A percentile compares a stretch with the other conserved stretches of the same genome.
These are phyloP conservation scores for Aquanectria penicillioides DNA, from an alignment of 2,329 filamentous ascomycete genomes.

Conservation along the genomic window DNA sequence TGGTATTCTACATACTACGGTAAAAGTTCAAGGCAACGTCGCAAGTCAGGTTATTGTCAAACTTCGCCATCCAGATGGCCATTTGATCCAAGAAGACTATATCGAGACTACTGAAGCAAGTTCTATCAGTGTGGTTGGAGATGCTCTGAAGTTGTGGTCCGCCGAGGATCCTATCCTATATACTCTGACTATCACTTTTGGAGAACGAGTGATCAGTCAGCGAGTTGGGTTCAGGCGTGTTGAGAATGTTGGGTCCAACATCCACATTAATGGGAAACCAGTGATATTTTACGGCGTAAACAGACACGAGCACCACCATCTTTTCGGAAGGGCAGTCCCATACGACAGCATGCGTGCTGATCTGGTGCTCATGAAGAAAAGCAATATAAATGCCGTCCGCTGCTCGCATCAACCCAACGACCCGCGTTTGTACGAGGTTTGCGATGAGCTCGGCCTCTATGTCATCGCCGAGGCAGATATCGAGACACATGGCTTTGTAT, in stretches of 20 bases:
- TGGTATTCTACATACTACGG: too few species aligned
- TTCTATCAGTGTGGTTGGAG: too few species aligned
- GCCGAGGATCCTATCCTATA: too few species aligned
- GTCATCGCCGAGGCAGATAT: slow-evolving; percentile 67
- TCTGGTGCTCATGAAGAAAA: slow-evolving; percentile 71
- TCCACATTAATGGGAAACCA: slow-evolving; percentile 69
- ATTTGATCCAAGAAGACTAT: too few species aligned
- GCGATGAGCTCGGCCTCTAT: slow-evolving; percentile 71
- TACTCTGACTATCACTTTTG: too few species aligned
- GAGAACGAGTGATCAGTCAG: too few species aligned
- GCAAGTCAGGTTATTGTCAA: too few species aligned
- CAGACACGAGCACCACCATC: slow-evolving; percentile 24
- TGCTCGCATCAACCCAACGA: slow-evolving; percentile 74
- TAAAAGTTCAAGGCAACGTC: too few species aligned
- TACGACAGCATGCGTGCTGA: slow-evolving; percentile 57
- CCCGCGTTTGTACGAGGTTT: slow-evolving; percentile 66
- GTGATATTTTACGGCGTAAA: slow-evolving; percentile 69
- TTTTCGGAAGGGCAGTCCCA: slow-evolving; percentile 67
- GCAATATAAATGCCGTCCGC: slow-evolving; percentile 76
- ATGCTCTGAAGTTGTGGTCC: too few species aligned
- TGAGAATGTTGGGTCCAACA: slow-evolving; percentile 67
- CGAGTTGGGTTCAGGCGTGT: slow-evolving; percentile 70
- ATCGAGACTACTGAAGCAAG: too few species aligned
- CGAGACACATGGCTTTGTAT: slow-evolving; percentile 65
- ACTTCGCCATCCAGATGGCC: too few species aligned